These are phyloP conservation scores for Hemileccinum rubropunctum DNA, from an alignment of 768 basidiomycete species.

Conservation along the genomic window DNA sequence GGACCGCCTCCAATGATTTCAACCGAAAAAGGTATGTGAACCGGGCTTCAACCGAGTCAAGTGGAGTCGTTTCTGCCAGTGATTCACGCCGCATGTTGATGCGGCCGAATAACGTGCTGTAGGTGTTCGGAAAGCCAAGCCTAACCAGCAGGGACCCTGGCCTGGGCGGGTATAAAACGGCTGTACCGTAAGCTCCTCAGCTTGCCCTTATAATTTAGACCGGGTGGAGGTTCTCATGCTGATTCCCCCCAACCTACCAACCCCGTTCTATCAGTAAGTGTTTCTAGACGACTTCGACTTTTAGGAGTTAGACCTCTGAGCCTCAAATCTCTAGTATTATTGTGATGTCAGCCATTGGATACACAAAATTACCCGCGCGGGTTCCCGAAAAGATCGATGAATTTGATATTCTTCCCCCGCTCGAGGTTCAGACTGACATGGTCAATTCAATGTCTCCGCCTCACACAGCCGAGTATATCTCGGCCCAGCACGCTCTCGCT, in stretches of 20 bases:
- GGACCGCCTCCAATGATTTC: not conserved
- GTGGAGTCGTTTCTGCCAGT: constrained; percentile 10
- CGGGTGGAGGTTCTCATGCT: not conserved
- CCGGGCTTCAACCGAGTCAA: not conserved
- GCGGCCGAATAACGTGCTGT: constrained; percentile 2
- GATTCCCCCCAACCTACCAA: not conserved
- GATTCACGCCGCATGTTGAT: not conserved
- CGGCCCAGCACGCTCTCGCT: constrained; percentile 18
- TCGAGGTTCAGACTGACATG: constrained; percentile 7
- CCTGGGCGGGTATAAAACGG: not conserved
- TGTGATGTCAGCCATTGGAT: not conserved
- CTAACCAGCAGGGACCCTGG: not conserved
- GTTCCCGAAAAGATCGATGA: not conserved
- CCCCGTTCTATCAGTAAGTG: constrained; percentile 5
- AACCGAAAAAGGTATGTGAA: not conserved
- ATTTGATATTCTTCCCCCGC: not conserved
- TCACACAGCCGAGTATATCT: constrained; percentile 15
- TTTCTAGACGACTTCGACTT: not conserved
- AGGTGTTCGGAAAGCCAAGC: constrained; percentile 12
- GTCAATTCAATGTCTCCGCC: constrained; percentile 26
- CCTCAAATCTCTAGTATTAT: constrained; percentile 3
- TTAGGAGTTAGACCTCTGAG: not conserved
- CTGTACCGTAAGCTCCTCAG: not conserved
- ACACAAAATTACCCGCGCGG: not conserved
- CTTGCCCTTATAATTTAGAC: constrained; percentile 6